These are phyloP conservation scores for Aspergillus cristatus DNA, from an alignment of 495 filamentous ascomycete genomes.

Conservation along the genomic window DNA sequence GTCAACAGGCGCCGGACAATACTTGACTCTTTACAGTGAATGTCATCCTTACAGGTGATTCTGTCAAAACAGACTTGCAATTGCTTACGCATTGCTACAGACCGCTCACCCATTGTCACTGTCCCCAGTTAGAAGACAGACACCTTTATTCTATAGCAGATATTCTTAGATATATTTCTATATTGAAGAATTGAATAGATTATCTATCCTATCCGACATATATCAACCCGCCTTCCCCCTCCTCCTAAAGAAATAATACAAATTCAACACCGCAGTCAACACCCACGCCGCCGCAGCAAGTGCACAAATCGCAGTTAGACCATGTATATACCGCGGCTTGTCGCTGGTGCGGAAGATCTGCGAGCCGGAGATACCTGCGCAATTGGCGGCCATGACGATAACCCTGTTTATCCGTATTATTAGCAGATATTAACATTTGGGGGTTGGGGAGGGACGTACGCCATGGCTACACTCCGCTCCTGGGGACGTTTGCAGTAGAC, in stretches of 20 bases:
- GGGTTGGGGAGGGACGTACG: constrained; percentile 26
- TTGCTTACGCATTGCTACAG: no score
- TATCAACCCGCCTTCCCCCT: no score
- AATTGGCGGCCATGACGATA: constrained; percentile 48
- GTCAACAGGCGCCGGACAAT: no score
- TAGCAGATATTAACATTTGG: constrained; percentile 5
- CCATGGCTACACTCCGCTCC: constrained; percentile 43
- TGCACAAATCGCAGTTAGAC: constrained; percentile 25
- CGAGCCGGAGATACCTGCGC: constrained; percentile 41
- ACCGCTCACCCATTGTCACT: no score
- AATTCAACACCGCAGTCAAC: constrained; percentile 9
- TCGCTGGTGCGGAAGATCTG: constrained; percentile 47
- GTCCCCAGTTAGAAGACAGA: no score
- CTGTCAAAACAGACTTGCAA: no score
- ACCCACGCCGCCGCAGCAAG: constrained; percentile 27
- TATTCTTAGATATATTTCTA: no score
- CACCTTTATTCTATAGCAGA: no score
- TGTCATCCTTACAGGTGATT: no score
- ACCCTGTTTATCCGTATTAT: constrained; percentile 25
- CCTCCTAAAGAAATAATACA: constrained; percentile 9
- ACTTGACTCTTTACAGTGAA: no score
- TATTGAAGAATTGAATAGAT: no score
- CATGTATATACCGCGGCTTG: constrained; percentile 39
- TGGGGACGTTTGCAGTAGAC: constrained; percentile 37
- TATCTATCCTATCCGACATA: no score